phyloP scores from a whole-genome alignment of 208 protist genomes.

The Acanthamoeba lenticulata region DNA sequence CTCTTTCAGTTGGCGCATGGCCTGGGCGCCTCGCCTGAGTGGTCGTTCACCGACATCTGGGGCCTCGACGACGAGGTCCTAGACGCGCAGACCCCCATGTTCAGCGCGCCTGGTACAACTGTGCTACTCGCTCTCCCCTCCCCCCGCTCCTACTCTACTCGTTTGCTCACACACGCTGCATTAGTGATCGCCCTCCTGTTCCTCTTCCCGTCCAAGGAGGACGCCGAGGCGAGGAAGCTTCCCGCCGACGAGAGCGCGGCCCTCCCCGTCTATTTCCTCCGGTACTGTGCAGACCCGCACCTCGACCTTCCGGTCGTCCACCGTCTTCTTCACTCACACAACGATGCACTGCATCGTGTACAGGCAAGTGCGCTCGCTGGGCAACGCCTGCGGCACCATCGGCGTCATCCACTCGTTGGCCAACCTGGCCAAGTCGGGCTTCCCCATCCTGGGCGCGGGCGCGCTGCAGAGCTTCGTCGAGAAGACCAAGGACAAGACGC shows the following conservation, averaged over 20 bases:
- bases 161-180: not conserved
- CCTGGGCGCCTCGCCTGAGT: constrained; percentile 1
- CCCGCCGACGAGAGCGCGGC: constrained; percentile 21
- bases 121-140: too few relatives aligned
- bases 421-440: constrained; percentile 52
- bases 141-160: not conserved
- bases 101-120: not conserved
- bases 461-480: constrained; percentile 27
- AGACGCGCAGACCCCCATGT: constrained; percentile 41
- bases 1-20: not conserved
- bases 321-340: not conserved
- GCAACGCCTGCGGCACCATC: constrained; percentile 54
- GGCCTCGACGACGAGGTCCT: constrained; percentile 41
- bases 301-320: too few relatives aligned
- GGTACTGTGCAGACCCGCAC: too few relatives aligned
- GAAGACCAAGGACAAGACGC: constrained; percentile 40
- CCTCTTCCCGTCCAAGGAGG: constrained; percentile 56
- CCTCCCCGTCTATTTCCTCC: constrained; percentile 13
- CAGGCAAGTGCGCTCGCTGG: not conserved
- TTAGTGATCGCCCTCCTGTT: constrained; percentile 51
- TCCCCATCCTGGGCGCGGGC: constrained; percentile 22
- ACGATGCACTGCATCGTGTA: too few relatives aligned
- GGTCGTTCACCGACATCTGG: constrained; percentile 58
- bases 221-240: constrained; percentile 22
- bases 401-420: constrained; percentile 44